Conservation (phyloP, 208 protist genomes). For the Leishmania guyanensis region DNA sequence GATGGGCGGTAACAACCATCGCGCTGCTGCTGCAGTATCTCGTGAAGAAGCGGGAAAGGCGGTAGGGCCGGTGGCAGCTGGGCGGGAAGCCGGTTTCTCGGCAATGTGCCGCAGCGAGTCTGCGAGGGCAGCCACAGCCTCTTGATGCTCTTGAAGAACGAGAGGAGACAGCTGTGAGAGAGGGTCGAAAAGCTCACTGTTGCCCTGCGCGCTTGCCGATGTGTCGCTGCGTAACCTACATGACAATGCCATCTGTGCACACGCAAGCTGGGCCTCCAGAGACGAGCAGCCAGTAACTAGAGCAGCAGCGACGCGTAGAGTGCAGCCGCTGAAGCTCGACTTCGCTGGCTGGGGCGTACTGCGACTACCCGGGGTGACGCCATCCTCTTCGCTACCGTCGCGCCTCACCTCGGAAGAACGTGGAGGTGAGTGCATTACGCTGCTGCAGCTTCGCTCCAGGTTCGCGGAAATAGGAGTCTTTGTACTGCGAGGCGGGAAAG, state of each 20-base stretch:
- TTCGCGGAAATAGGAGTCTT: background rate
- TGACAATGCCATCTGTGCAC: conserved; percentile 14
- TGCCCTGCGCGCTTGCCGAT: background rate
- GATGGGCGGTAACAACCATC: conserved; percentile 14
- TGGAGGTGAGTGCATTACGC: background rate
- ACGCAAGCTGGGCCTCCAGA: conserved; percentile 42
- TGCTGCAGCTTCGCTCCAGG: background rate
- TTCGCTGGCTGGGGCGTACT: background rate
- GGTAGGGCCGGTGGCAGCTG: background rate
- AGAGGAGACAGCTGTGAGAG: conserved; percentile 16
- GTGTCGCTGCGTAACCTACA: conserved; percentile 3
- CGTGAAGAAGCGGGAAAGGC: background rate
- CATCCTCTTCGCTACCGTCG: background rate
- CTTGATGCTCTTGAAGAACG: conserved; percentile 30
- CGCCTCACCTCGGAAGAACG: background rate
- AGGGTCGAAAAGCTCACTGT: conserved; percentile 1
- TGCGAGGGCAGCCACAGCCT: conserved; percentile 35
- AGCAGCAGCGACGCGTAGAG: conserved; percentile 28
- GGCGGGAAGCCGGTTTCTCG: conserved; percentile 11
- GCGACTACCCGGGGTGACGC: background rate
- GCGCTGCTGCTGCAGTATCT: background rate
- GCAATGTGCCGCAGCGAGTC: conserved; percentile 34
- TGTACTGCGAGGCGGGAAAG: background rate
- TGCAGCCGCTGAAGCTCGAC: background rate
- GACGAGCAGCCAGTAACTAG: conserved; percentile 60